phyloP scores from a whole-genome alignment of 164 flowering plant genomes.

The Buxus sempervirens region DNA sequence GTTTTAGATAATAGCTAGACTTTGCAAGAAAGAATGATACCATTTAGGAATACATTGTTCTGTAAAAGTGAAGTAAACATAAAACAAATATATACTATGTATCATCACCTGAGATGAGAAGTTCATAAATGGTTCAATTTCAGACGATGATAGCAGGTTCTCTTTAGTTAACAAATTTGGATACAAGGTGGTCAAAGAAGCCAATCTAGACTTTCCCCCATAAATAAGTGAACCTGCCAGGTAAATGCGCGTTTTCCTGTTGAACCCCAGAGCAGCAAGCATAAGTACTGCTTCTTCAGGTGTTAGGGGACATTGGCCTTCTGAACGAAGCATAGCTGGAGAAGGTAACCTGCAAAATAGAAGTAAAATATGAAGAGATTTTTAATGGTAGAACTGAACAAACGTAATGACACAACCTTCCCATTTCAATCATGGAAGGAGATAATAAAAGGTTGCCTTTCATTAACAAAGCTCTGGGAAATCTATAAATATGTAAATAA shows the following conservation, averaged over 20 bases:
- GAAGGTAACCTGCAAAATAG: slow-evolving; percentile 71
- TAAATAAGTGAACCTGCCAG: slow-evolving; percentile 94
- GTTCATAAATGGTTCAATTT: slow-evolving; percentile 78
- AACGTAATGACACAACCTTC: neutral
- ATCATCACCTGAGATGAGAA: slow-evolving; percentile 84
- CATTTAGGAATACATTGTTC: neutral
- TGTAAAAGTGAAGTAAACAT: neutral
- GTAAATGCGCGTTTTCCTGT: slow-evolving; percentile 68
- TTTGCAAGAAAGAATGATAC: neutral
- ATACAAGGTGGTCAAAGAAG: slow-evolving; percentile 74
- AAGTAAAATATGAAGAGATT: too few species aligned
- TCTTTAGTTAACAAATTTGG: slow-evolving; percentile 95
- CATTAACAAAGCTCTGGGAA: neutral
- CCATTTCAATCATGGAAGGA: neutral
- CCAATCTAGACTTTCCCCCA: slow-evolving; percentile 78
- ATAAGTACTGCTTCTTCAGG: slow-evolving; percentile 96
- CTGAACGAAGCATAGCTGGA: slow-evolving; percentile 63
- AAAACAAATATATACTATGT: neutral
- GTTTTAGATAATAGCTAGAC: neutral
- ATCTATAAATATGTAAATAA: neutral
- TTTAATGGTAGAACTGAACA: too few species aligned
- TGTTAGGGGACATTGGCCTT: slow-evolving; percentile 90
- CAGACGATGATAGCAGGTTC: slow-evolving; percentile 71
- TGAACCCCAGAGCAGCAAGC: slow-evolving; percentile 95
- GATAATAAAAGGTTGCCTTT: neutral